Evolutionary conservation across 495 filamentous ascomycete genomes (phyloP).

Genomic region (Hypoxylon rickii): DNA sequence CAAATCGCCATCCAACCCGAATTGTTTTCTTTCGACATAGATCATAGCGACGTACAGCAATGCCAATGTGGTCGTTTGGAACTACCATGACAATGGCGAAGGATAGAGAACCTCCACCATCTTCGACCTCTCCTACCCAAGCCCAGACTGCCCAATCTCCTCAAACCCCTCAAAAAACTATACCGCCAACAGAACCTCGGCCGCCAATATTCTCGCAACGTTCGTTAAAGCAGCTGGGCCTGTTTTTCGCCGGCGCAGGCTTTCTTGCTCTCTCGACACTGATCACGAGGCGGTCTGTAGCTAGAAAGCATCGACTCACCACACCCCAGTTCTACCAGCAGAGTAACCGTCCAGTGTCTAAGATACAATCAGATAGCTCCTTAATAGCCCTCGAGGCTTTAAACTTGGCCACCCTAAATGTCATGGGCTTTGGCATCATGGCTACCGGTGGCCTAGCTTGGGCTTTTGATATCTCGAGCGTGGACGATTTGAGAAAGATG

Average conservation of each 20-base stretch:
- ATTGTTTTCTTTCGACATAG: background rate
- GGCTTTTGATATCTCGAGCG: constrained; percentile 69
- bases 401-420: constrained; percentile 81
- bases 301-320: constrained; percentile 55
- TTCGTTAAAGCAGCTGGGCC: constrained; percentile 54
- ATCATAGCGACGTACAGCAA: constrained; percentile 8
- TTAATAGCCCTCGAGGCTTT: constrained; percentile 78
- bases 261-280: constrained; percentile 71
- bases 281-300: constrained; percentile 71
- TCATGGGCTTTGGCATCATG: constrained; percentile 71
- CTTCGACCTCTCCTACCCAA: background rate
- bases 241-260: constrained; percentile 72
- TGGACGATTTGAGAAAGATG: constrained; percentile 68
- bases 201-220: constrained; percentile 40
- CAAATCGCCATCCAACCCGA: background rate
- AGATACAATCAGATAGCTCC: constrained; percentile 31
- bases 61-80: constrained; percentile 41
- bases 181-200: constrained; percentile 16
- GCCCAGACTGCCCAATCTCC: background rate
- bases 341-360: constrained; percentile 49
- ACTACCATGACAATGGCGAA: constrained; percentile 42
- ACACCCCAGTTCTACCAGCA: constrained; percentile 70
- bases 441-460: constrained; percentile 66
- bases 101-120: constrained; percentile 30
- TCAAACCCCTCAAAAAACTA: constrained; percentile 14